Conservation (phyloP, 2,329 filamentous ascomycete species). For the Fonsecaea monophora region DNA sequence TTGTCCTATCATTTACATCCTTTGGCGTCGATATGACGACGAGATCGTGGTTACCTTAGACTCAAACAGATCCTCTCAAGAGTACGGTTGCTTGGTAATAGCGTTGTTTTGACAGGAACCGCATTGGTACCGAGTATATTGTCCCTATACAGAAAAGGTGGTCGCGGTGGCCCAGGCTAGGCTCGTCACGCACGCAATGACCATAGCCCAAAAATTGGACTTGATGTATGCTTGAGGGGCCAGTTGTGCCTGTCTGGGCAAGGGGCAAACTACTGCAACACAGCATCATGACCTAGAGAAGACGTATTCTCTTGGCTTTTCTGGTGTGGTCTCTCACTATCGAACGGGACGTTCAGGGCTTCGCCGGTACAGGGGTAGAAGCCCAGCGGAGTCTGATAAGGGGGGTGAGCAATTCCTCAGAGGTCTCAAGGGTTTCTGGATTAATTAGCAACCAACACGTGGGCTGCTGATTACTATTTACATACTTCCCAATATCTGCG, state of each 20-base stretch:
- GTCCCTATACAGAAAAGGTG: neutral
- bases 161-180: too few relatives aligned
- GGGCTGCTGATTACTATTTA: too few relatives aligned
- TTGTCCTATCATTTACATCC: neutral
- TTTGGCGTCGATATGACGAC: neutral
- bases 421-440: too few relatives aligned
- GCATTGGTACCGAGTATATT: neutral
- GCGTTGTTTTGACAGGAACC: neutral
- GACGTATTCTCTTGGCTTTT: neutral
- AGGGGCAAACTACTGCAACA: neutral
- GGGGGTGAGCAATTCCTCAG: too few relatives aligned
- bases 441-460: too few relatives aligned
- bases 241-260: neutral
- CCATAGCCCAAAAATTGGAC: slow-evolving; percentile 14
- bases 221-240: neutral
- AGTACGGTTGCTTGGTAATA: neutral
- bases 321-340: neutral
- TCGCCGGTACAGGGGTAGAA: neutral
- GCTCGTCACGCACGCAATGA: slow-evolving; percentile 35
- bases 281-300: neutral
- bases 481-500: too few relatives aligned
- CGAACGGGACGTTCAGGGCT: neutral
- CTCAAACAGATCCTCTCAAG: neutral
- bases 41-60: neutral
- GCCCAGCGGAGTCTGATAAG: neutral